These are phyloP conservation scores for Globisporangium heterothallicum DNA, from an alignment of 352 stramenopile species.

Conservation along the genomic window DNA sequence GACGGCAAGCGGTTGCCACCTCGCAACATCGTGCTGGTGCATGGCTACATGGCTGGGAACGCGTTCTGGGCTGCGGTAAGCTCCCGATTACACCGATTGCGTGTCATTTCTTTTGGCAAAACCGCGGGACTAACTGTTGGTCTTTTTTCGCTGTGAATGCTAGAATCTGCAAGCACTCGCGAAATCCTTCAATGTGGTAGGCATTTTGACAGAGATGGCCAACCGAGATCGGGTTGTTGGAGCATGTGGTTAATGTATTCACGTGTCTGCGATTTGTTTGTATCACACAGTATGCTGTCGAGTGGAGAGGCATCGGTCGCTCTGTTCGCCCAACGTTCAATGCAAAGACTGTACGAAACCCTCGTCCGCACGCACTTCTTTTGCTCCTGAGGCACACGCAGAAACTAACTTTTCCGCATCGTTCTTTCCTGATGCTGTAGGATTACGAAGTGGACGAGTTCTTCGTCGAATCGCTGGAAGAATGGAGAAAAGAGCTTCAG, in stretches of 20 bases:
- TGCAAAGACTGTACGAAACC: conserved; percentile 37
- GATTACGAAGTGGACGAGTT: conserved; percentile 75
- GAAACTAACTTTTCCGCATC: background rate
- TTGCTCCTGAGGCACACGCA: background rate
- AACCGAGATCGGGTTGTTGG: too few species aligned
- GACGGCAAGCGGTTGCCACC: conserved; percentile 43
- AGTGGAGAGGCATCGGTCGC: conserved; percentile 77
- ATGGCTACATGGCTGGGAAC: conserved; percentile 76
- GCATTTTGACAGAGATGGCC: too few species aligned
- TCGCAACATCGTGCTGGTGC: conserved; percentile 62
- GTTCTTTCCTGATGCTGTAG: conserved; percentile 16
- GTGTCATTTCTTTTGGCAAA: too few species aligned
- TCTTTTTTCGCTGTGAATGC: background rate
- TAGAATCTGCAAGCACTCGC: conserved; percentile 72
- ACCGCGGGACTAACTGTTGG: conserved; percentile 1
- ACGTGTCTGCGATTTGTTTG: conserved; percentile 4
- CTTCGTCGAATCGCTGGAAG: conserved; percentile 74
- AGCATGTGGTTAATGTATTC: too few species aligned
- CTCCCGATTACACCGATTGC: background rate
- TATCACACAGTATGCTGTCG: conserved; percentile 61
- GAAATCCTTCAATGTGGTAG: conserved; percentile 72
- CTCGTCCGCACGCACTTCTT: too few species aligned
- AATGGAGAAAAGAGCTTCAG: conserved; percentile 56
- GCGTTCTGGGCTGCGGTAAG: conserved; percentile 67
- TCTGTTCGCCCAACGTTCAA: conserved; percentile 56